Evolutionary conservation across 73 alveolate species (phyloP), one percentile per base, ranked within the genome.

Genomic region (Tetrahymena thermophila): DNA sequence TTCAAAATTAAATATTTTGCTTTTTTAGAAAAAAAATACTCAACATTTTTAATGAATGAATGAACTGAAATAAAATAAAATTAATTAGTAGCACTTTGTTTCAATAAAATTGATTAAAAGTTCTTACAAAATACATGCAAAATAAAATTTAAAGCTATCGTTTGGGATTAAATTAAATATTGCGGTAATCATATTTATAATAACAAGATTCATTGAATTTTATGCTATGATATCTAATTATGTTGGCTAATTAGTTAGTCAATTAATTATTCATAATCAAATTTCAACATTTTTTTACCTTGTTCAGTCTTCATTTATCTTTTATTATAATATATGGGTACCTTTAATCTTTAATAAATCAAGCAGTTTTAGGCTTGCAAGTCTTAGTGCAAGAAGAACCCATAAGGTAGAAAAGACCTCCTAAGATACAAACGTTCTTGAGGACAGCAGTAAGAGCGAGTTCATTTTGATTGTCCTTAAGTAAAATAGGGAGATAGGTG

Each of bases 321-420:
- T 31, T 71, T 71, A 28, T 71, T 71, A n/a, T 71, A 71, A 28
- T 28, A 10, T 71, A 71, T 71, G 89, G 89, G 17, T 71, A 28
- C 89, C 89, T 71, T 28, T 71, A 71, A 28, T 71, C 37, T 71
- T 28, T 71, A 71, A 28, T 71, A 71, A 71, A 71, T 71, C 89
- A 71, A 71, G 89, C 89, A 57, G 85, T 57, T 71, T 71, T 71
- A 25, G 31, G 37, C 37, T 71, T 71, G 40, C 89, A 28, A 31
- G 89, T n/a, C 89, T 71, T 71, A 71, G 89, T 0, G 37, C 89
- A 71, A 71, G 89, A 71, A 71, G 89, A 71, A 71, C 89, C 89
- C 89, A 71, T 71, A 71, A 71, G 89, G 89, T 71, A 71, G 89
- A 71, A 71, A 71, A 71, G 89, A 71, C 89, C 89, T 28, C 89